These are phyloP conservation scores for Cytidiella melzeri DNA, from an alignment of 768 basidiomycete genomes.

Conservation along the genomic window DNA sequence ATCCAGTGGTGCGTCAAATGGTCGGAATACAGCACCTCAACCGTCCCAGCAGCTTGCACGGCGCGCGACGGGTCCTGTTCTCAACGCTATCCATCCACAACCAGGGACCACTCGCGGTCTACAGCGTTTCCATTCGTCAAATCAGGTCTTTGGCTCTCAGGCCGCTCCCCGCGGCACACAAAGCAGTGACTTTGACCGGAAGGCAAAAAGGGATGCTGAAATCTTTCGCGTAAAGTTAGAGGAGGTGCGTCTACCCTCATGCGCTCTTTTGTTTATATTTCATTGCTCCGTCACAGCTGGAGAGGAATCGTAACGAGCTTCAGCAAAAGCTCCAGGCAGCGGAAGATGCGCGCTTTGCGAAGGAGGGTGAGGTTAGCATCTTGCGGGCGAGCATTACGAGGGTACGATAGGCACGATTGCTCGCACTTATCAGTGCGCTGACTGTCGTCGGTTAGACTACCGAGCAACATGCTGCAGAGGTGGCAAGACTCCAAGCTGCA, in stretches of 20 bases:
- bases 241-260: constrained; percentile 33
- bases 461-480: constrained; percentile 52
- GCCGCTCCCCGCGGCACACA: not conserved
- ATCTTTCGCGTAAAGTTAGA: constrained; percentile 32
- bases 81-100: not conserved
- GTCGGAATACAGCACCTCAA: not conserved
- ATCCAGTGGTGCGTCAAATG: not conserved
- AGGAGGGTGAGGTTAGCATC: constrained; percentile 67
- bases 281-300: constrained; percentile 43
- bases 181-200: not conserved
- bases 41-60: not conserved
- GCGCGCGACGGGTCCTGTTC: not conserved
- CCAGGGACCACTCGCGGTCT: not conserved
- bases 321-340: constrained; percentile 33
- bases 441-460: constrained; percentile 34
- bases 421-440: not conserved
- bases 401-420: constrained; percentile 29
- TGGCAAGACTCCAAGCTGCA: constrained; percentile 49
- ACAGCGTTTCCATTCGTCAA: not conserved
- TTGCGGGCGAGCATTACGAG: constrained; percentile 64
- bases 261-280: constrained; percentile 20
- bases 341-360: constrained; percentile 44
- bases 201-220: constrained; percentile 10
- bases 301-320: constrained; percentile 35
- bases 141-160: constrained; percentile 2